Evolutionary conservation across 345 rosid species (phyloP).

Genomic region (Salix brachista): DNA sequence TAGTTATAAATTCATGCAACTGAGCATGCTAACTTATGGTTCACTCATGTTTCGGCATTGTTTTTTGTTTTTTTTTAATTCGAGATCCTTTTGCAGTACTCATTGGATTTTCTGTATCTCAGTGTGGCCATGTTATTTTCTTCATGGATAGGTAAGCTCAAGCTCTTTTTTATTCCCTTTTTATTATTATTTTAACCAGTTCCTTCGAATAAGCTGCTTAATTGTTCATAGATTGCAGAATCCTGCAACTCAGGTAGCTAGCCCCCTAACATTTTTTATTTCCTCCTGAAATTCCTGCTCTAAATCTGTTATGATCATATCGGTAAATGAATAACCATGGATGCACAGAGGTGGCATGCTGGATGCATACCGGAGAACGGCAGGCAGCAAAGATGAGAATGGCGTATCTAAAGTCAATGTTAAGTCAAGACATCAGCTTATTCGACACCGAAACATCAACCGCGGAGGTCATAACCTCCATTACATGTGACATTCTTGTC

Average conservation of each 20-base stretch:
- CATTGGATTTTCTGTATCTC: conserved; percentile 88
- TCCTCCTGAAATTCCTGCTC: too few species aligned
- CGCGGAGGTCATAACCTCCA: conserved; percentile 70
- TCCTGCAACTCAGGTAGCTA: too few species aligned
- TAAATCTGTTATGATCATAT: too few species aligned
- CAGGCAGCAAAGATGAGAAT: conserved; percentile 78
- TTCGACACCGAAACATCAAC: conserved; percentile 75
- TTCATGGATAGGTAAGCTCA: conserved; percentile 72
- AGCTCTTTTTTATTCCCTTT: neutral
- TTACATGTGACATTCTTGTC: conserved; percentile 65
- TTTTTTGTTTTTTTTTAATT: neutral
- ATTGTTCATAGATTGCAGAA: neutral
- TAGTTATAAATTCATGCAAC: neutral
- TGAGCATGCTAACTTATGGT: neutral
- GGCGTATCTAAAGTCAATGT: conserved; percentile 67
- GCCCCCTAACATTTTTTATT: neutral
- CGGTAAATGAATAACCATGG: neutral
- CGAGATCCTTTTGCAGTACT: conserved; percentile 59
- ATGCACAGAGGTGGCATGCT: conserved; percentile 74
- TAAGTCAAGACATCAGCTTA: conserved; percentile 76
- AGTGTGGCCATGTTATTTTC: conserved; percentile 82
- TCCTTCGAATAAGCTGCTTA: neutral
- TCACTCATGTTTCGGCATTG: neutral
- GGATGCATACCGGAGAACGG: conserved; percentile 91
- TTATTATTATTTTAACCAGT: neutral